Conservation (phyloP, 768 basidiomycete species). For the Phlegmacium glaucopus region DNA sequence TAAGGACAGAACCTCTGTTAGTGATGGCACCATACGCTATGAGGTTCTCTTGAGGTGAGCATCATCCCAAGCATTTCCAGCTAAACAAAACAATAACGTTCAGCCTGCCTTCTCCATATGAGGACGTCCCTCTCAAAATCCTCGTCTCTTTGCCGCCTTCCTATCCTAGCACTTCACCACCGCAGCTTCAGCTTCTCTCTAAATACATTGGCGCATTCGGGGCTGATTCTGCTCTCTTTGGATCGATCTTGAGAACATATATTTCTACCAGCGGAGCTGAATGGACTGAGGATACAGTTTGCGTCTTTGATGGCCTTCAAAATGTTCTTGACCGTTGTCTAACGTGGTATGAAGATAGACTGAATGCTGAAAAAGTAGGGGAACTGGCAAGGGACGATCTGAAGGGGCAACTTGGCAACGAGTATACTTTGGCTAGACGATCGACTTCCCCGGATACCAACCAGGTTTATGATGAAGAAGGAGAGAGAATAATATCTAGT, state of each 20-base stretch:
- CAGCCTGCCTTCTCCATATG: constrained; percentile 54
- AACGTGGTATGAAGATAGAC: constrained; percentile 68
- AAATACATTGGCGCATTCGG: constrained; percentile 81
- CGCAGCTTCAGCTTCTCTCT: constrained; percentile 82
- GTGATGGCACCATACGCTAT: constrained; percentile 52
- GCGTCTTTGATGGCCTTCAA: constrained; percentile 87
- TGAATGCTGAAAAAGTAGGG: constrained; percentile 51
- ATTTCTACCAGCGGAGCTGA: constrained; percentile 78
- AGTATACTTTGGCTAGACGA: neutral
- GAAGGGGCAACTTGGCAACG: constrained; percentile 16
- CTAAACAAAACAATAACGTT: constrained; percentile 20
- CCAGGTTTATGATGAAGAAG: constrained; percentile 6
- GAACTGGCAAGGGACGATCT: constrained; percentile 55
- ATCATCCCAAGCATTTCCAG: constrained; percentile 2
- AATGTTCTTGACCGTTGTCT: constrained; percentile 63
- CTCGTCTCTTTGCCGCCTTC: constrained; percentile 54
- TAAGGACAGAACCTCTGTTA: constrained; percentile 17
- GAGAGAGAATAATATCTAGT: constrained; percentile 7
- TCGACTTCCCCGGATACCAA: constrained; percentile 1
- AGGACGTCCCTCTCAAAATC: constrained; percentile 47
- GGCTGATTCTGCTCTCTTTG: constrained; percentile 71
- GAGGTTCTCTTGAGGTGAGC: constrained; percentile 63
- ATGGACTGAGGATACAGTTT: constrained; percentile 69
- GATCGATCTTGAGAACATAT: constrained; percentile 72
- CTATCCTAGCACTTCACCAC: constrained; percentile 69